phyloP scores from a whole-genome alignment of 2,329 filamentous ascomycete species.

The Phaeosphaeria sp. region DNA sequence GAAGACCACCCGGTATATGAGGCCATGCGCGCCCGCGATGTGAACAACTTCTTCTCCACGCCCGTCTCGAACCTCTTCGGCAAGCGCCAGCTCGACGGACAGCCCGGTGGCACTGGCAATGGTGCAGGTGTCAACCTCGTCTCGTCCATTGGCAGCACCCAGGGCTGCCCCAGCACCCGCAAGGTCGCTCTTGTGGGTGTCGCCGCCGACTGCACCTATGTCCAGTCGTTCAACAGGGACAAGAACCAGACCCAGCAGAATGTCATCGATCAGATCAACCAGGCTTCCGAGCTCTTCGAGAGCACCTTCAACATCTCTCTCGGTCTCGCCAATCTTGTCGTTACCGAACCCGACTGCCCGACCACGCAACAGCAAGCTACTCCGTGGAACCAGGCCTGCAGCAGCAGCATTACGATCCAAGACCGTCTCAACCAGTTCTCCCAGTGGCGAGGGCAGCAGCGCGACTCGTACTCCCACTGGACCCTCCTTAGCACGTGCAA shows the following conservation, averaged over 20 bases:
- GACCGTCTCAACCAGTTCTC: conserved; percentile 88
- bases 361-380: conserved; percentile 69
- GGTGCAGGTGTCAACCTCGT: conserved; percentile 80
- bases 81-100: conserved; percentile 70
- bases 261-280: conserved; percentile 83
- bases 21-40: conserved; percentile 59
- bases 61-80: conserved; percentile 73
- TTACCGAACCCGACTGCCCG: conserved; percentile 78
- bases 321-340: conserved; percentile 83
- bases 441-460: conserved; percentile 78
- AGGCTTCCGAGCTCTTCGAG: conserved; percentile 87
- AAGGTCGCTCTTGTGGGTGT: conserved; percentile 92
- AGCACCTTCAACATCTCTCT: conserved; percentile 93
- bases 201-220: conserved; percentile 92
- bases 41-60: conserved; percentile 62
- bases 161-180: conserved; percentile 87
- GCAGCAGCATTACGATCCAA: conserved; percentile 66
- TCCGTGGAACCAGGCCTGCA: conserved; percentile 85
- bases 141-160: conserved; percentile 77
- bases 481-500: conserved; percentile 83
- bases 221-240: conserved; percentile 74
- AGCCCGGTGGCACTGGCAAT: conserved; percentile 75
- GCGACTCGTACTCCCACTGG: conserved; percentile 91
- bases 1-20: conserved; percentile 71
- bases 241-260: conserved; percentile 71